Percentiles rank a stretch among this genome's conserved stretches.
Conservation (phyloP, 2,329 filamentous ascomycete genomes). For the Pezicula carpinea region DNA sequence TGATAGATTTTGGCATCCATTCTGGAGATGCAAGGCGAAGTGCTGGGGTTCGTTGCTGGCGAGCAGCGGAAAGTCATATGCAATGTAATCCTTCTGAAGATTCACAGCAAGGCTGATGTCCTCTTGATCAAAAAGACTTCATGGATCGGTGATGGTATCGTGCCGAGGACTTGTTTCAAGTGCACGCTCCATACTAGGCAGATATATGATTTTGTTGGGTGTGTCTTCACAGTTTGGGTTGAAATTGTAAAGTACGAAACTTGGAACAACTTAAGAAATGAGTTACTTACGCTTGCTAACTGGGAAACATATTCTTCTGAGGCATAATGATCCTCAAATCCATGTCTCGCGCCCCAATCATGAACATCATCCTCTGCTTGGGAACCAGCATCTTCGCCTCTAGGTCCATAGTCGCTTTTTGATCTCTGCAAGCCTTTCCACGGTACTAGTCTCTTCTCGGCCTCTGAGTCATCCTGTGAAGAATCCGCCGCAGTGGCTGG, state of each 20-base stretch:
- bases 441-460: constrained; percentile 17
- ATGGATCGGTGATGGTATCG: too few species aligned
- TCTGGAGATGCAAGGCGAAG: too few species aligned
- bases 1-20: too few species aligned
- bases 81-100: too few species aligned
- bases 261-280: constrained; percentile 14
- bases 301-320: constrained; percentile 66
- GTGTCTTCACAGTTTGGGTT: neutral
- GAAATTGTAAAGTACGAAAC: neutral
- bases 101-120: too few species aligned
- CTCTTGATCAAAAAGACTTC: too few species aligned
- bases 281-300: constrained; percentile 52
- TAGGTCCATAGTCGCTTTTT: constrained; percentile 47
- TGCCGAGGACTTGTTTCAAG: too few species aligned
- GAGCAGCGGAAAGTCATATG: too few species aligned
- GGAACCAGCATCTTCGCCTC: constrained; percentile 29
- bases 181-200: too few species aligned
- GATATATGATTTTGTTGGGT: too few species aligned
- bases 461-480: constrained; percentile 25
- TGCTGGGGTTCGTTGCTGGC: too few species aligned
- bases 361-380: constrained; percentile 21
- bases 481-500: constrained; percentile 21
- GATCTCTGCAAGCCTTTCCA: constrained; percentile 33
- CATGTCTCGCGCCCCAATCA: constrained; percentile 50
- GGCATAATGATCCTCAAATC: constrained; percentile 69